Evolutionary conservation across 176 grass and related monocot species (phyloP), one percentile per base, ranked within the genome.

Genomic region (bread wheat (Triticum aestivum)): DNA sequence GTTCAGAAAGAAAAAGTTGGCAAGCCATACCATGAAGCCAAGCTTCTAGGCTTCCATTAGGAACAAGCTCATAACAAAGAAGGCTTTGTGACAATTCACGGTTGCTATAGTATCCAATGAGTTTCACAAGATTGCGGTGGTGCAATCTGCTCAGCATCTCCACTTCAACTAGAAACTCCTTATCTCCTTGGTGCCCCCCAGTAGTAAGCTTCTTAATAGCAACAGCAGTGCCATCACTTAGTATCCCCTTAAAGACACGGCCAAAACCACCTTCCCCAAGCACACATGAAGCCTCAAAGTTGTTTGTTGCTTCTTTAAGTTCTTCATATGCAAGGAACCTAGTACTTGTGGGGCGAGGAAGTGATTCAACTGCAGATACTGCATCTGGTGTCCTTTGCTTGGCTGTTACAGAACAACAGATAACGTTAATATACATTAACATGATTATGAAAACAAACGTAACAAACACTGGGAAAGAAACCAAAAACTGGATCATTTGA

Each of bases 101-200:
- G 81, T 33, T 89, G 79, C 92, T 92, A 85, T 96, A 99, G 79
- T 96, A 99, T 68, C 97, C 97, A 89, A 97, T 87, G 69, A 99
- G 89, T 91, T 99, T 99, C 75, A 99, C 97, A 89, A 99, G 94
- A 89, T 99, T 99, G 35, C 97, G 89, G 65, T 99, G 97, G 78
- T 99, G 97, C 80, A 99, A 88, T 73, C 94, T 94, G 92, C 97
- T 99, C 79, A 99, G 84, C 97, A 99, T 99, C 86, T 99, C 94
- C 82, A 99, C 97, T 89, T 99, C 97, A 87, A 99, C 97, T 49
- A 99, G 64, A 74, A 97, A 99, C 73, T 99, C 97, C 68, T 97
- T 99, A 83, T 94, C 94, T 84, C 97, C 97, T 85, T 99, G 97
- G 63, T 99, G 97, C 52, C 97, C 94, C 33, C 97, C 97, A 66